phyloP scores from a whole-genome alignment of 805 yeast genomes.

The Teunomyces barrocoloradensis region DNA sequence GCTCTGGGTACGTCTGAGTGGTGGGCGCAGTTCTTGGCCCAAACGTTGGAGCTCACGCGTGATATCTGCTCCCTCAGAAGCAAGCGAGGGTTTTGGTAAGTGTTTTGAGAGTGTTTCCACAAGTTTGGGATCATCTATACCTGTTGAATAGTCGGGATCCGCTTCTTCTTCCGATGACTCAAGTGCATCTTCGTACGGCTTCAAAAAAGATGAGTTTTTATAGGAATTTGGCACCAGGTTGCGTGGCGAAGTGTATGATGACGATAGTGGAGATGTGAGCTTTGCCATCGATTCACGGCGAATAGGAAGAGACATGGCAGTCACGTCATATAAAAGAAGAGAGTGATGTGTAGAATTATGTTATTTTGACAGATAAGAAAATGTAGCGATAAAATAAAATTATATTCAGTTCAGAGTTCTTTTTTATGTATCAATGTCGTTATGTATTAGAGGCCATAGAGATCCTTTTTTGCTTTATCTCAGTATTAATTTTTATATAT shows the following conservation, averaged over 20 bases:
- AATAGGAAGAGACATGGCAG: constrained; percentile 2
- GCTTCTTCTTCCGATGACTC: constrained; percentile 8
- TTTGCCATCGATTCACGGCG: constrained; percentile 31
- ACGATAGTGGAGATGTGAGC: constrained; percentile 15
- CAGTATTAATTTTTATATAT: neutral
- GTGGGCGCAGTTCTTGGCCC: constrained; percentile 6
- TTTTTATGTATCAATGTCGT: neutral
- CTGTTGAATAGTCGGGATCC: constrained; percentile 13
- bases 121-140: constrained; percentile 31
- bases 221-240: constrained; percentile 15
- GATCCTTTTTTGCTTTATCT: neutral
- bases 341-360: neutral
- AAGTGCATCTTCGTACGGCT: constrained; percentile 1
- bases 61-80: constrained; percentile 50
- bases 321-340: neutral
- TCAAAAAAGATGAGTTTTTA: neutral
- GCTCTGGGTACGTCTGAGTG: constrained; percentile 13
- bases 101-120: constrained; percentile 35
- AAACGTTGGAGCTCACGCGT: constrained; percentile 46
- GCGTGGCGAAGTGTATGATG: constrained; percentile 19
- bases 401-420: neutral
- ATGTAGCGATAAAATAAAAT: neutral
- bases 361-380: neutral
- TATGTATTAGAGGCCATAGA: neutral
- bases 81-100: constrained; percentile 35